These are phyloP conservation scores for Citrus mangshanensis DNA, from an alignment of 345 rosid species.

Conservation along the genomic window DNA sequence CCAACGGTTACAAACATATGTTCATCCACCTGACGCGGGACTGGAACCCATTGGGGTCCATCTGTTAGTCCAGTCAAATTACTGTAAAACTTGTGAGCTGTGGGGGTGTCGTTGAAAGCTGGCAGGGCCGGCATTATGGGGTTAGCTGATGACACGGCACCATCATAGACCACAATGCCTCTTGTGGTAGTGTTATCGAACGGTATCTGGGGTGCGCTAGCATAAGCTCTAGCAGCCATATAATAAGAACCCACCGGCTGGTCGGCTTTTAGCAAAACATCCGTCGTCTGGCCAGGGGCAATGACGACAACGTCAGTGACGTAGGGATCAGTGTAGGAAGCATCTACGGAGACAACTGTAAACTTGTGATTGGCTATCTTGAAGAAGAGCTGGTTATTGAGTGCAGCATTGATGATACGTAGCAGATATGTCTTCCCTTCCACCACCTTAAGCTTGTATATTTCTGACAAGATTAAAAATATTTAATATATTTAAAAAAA, in stretches of 20 bases:
- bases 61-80: constrained; percentile 40
- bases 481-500: no score
- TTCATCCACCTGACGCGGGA: constrained; percentile 59
- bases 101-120: constrained; percentile 59
- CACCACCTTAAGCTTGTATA: constrained; percentile 49
- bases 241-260: constrained; percentile 62
- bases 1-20: constrained; percentile 72
- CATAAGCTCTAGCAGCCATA: constrained; percentile 73
- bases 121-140: constrained; percentile 68
- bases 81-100: constrained; percentile 61
- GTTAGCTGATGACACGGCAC: constrained; percentile 13
- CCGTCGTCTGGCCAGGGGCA: constrained; percentile 79
- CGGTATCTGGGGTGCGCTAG: constrained; percentile 28
- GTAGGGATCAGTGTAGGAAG: constrained; percentile 65
- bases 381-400: constrained; percentile 75
- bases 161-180: constrained; percentile 50
- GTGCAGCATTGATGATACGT: constrained; percentile 88
- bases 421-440: constrained; percentile 70
- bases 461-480: constrained; percentile 29
- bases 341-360: constrained; percentile 77
- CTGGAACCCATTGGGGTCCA: constrained; percentile 66
- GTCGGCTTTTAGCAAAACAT: constrained; percentile 58
- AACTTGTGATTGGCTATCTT: constrained; percentile 81
- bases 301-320: constrained; percentile 56
- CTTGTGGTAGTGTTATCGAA: constrained; percentile 64